phyloP scores from a whole-genome alignment of 352 stramenopile genomes.

The Phytophthora idaei region DNA sequence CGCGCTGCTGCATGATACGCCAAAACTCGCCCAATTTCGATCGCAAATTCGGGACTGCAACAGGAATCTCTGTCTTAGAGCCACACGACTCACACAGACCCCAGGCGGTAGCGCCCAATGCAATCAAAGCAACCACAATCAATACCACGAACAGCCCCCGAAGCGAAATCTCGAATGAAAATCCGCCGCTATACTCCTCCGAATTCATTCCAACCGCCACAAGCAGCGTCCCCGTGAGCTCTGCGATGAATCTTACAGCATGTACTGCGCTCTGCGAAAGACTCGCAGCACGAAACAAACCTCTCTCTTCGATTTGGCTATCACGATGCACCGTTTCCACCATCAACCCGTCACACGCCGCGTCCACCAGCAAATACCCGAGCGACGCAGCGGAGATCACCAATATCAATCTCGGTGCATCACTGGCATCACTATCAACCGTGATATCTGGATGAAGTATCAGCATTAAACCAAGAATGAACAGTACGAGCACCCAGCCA shows the following conservation, averaged over 20 bases:
- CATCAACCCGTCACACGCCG: conserved; percentile 79
- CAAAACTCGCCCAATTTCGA: conserved; percentile 54
- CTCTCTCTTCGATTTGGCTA: conserved; percentile 29
- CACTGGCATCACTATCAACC: conserved; percentile 5
- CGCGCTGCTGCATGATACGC: conserved; percentile 61
- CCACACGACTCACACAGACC: conserved; percentile 37
- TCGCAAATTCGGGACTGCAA: conserved; percentile 17
- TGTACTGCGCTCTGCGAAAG: conserved; percentile 64
- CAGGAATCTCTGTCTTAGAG: neutral
- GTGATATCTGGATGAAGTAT: conserved; percentile 31
- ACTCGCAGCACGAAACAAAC: conserved; percentile 16
- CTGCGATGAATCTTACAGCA: conserved; percentile 55
- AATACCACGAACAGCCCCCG: conserved; percentile 47
- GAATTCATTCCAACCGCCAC: conserved; percentile 70
- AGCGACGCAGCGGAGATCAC: conserved; percentile 58
- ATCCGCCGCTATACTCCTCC: conserved; percentile 54
- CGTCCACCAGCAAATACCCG: conserved; percentile 55
- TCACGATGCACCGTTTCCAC: conserved; percentile 78
- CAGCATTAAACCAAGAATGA: conserved; percentile 44
- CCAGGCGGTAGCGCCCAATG: conserved; percentile 46
- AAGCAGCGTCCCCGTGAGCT: conserved; percentile 58
- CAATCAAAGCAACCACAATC: conserved; percentile 33
- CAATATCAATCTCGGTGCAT: conserved; percentile 60
- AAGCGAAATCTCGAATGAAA: conserved; percentile 52
- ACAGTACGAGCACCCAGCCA: conserved; percentile 52